Conservation (phyloP, 2,329 filamentous ascomycete genomes). For the Fusarium euwallaceae region DNA sequence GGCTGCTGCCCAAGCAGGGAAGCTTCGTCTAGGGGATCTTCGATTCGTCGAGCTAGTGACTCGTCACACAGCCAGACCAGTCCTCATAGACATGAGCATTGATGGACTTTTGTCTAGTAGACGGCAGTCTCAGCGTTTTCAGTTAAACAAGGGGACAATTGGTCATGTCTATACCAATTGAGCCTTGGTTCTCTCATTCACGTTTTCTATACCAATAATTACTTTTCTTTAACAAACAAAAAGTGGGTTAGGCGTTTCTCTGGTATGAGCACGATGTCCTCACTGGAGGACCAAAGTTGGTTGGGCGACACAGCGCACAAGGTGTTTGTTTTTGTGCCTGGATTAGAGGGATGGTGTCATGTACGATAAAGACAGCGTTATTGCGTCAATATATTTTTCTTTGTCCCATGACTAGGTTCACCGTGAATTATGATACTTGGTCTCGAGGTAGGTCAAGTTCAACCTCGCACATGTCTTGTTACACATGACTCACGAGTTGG, state of each 20-base stretch:
- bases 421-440: not conserved
- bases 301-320: constrained; percentile 10
- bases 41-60: constrained; percentile 53
- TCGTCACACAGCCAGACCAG: constrained; percentile 46
- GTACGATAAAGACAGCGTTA: constrained; percentile 35
- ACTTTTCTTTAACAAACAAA: constrained; percentile 26
- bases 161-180: not conserved
- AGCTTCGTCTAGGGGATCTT: constrained; percentile 51
- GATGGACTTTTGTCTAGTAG: not conserved
- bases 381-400: constrained; percentile 20
- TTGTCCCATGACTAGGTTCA: not conserved
- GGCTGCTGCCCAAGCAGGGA: constrained; percentile 51
- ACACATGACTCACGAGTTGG: not conserved
- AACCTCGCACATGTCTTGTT: not conserved
- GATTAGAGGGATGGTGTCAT: constrained; percentile 20
- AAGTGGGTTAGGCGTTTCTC: constrained; percentile 41
- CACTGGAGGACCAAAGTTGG: constrained; percentile 1
- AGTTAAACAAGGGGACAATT: not conserved
- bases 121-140: not conserved
- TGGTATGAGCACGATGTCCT: constrained; percentile 22
- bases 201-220: constrained; percentile 27
- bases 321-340: constrained; percentile 17
- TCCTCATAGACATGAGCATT: constrained; percentile 36
- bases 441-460: not conserved
- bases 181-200: constrained; percentile 14